Evolutionary conservation across 805 yeast genomes (phyloP).

Genomic region (Kurtzmaniella cleridarum): DNA sequence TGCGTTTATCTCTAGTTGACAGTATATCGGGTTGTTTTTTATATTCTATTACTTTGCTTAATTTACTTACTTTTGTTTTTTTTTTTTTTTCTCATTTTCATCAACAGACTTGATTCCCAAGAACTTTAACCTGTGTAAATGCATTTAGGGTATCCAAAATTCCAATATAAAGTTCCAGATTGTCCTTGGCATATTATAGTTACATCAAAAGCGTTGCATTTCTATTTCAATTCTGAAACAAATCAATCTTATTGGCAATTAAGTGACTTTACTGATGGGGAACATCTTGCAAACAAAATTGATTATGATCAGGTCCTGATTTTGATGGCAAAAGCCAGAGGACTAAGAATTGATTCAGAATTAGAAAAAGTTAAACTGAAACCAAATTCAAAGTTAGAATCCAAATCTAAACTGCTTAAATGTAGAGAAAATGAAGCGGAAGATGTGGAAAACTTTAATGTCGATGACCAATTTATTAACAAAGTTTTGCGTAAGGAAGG

Average conservation of each 20-base stretch:
- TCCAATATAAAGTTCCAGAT: constrained; percentile 15
- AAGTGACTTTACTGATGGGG: constrained; percentile 14
- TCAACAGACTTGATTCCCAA: not conserved
- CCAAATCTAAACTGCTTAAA: no score
- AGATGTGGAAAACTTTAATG: not conserved
- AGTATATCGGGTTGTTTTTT: no score
- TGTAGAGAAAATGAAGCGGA: constrained; percentile 2
- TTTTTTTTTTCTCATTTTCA: no score
- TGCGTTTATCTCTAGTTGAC: no score
- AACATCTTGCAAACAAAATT: constrained; percentile 9
- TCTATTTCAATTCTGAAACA: constrained; percentile 21
- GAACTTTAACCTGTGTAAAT: not conserved
- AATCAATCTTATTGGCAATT: constrained; percentile 30
- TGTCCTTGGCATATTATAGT: constrained; percentile 25
- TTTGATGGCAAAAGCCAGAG: constrained; percentile 22
- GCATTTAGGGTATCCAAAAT: constrained; percentile 11
- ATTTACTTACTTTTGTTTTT: no score
- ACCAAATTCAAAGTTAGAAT: no score
- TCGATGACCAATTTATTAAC: constrained; percentile 2
- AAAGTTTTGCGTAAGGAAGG: constrained; percentile 17
- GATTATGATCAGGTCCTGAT: constrained; percentile 25
- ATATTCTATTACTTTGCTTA: no score
- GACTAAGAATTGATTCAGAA: constrained; percentile 8
- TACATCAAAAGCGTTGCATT: constrained; percentile 22
- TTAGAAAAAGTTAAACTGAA: not conserved